These are phyloP conservation scores for Solanum chacoense DNA, from an alignment of 305 asterid species.

Conservation along the genomic window DNA sequence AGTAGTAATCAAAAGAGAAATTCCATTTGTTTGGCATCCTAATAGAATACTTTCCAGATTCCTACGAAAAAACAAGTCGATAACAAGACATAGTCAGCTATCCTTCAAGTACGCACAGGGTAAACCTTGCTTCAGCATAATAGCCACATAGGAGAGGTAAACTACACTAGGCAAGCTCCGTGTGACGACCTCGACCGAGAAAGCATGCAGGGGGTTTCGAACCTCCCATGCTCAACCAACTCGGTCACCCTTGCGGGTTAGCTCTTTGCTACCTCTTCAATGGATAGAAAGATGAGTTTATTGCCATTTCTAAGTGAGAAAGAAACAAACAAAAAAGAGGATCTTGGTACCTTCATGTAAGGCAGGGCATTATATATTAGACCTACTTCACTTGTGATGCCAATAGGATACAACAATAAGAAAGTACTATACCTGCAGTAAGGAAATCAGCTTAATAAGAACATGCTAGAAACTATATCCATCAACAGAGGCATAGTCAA, in stretches of 20 bases:
- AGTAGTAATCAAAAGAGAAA: slow-evolving; percentile 17
- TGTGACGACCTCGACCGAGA: neutral
- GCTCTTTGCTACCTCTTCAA: neutral
- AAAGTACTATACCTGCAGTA: slow-evolving; percentile 72
- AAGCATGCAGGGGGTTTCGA: neutral
- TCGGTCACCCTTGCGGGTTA: neutral
- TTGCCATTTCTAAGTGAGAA: neutral
- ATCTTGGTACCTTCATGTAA: slow-evolving; percentile 21
- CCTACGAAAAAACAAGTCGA: neutral
- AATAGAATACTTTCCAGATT: neutral
- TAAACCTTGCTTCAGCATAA: neutral
- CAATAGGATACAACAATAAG: slow-evolving; percentile 66
- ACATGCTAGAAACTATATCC: neutral
- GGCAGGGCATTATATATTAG: slow-evolving; percentile 56
- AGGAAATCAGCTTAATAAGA: neutral
- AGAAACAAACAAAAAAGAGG: neutral
- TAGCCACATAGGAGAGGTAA: neutral
- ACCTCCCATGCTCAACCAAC: neutral
- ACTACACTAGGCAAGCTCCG: neutral
- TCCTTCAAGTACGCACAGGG: neutral
- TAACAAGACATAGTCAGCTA: neutral
- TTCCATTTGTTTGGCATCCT: neutral
- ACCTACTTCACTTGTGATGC: slow-evolving; percentile 81
- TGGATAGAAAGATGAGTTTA: neutral
- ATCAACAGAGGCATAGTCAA: fast-evolving